Percentiles rank a stretch among this genome's conserved stretches.
These are phyloP conservation scores for Lophiotrema nucula DNA, from an alignment of 495 filamentous ascomycete genomes.

Conservation along the genomic window DNA sequence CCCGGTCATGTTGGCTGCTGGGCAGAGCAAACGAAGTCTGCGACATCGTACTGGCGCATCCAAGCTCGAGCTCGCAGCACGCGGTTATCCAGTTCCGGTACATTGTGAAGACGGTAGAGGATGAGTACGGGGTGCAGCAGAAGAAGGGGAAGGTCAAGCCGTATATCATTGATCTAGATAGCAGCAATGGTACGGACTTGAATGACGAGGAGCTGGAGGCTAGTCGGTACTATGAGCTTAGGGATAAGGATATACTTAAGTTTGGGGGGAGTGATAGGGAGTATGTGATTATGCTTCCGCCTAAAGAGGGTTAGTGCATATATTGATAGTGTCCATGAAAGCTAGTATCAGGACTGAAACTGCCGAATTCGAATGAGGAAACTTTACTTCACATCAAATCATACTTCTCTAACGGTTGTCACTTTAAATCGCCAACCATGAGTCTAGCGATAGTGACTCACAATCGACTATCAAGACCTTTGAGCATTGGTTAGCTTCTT, in stretches of 20 bases:
- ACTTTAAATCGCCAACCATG: no score
- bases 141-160: slow-evolving; percentile 69
- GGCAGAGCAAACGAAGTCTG: slow-evolving; percentile 77
- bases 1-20: slow-evolving; percentile 84
- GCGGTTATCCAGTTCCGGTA: slow-evolving; percentile 92
- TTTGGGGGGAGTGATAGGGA: slow-evolving; percentile 81
- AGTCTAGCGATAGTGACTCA: no score
- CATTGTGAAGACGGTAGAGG: slow-evolving; percentile 62
- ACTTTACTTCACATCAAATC: no score
- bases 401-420: no score
- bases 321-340: no score
- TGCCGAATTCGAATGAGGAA: no score
- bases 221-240: slow-evolving; percentile 79
- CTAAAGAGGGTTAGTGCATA: slow-evolving; percentile 24
- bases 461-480: no score
- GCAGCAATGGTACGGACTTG: slow-evolving; percentile 83
- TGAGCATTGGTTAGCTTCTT: no score
- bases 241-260: slow-evolving; percentile 81
- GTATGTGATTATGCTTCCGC: slow-evolving; percentile 47
- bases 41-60: slow-evolving; percentile 83
- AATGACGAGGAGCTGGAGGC: slow-evolving; percentile 71
- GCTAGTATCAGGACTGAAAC: no score
- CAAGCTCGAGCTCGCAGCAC: slow-evolving; percentile 90
- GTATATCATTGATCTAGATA: slow-evolving; percentile 91
- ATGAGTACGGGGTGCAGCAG: slow-evolving; percentile 80